Conservation (phyloP, 306 rosid species). For the Astragalus glycyphyllos region DNA sequence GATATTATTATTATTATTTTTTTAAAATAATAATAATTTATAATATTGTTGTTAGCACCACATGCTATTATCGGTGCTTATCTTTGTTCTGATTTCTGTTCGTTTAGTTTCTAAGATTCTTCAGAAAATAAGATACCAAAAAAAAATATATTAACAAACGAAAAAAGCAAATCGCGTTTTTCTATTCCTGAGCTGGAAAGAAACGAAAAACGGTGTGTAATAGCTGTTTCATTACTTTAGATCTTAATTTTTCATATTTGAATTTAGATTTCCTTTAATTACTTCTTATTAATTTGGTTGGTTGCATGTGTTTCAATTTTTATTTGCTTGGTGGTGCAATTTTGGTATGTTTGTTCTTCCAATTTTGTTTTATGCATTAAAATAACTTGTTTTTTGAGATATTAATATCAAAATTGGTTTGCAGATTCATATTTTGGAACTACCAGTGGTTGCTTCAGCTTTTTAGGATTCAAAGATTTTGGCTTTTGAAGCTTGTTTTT, state of each 20-base stretch:
- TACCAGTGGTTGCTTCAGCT: constrained; percentile 9
- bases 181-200: constrained; percentile 26
- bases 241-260: constrained; percentile 10
- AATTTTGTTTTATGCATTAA: neutral
- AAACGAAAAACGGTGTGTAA: constrained; percentile 7
- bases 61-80: neutral
- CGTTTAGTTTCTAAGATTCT: constrained; percentile 9
- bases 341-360: constrained; percentile 4
- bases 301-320: neutral
- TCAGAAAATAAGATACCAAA: neutral
- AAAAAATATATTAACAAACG: neutral
- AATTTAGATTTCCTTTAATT: neutral
- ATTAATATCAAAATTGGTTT: constrained; percentile 4
- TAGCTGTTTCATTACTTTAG: constrained; percentile 27
- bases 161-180: neutral
- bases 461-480: neutral
- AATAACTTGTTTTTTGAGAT: constrained; percentile 3
- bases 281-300: neutral
- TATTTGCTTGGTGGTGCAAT: neutral
- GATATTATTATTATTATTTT: too few relatives aligned
- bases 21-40: too few relatives aligned
- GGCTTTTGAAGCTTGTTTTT: constrained; percentile 11
- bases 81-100: constrained; percentile 1
- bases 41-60: neutral
- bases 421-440: constrained; percentile 12